Evolutionary conservation across 2,329 filamentous ascomycete genomes (phyloP).

Genomic region (Massarina eburnea): DNA sequence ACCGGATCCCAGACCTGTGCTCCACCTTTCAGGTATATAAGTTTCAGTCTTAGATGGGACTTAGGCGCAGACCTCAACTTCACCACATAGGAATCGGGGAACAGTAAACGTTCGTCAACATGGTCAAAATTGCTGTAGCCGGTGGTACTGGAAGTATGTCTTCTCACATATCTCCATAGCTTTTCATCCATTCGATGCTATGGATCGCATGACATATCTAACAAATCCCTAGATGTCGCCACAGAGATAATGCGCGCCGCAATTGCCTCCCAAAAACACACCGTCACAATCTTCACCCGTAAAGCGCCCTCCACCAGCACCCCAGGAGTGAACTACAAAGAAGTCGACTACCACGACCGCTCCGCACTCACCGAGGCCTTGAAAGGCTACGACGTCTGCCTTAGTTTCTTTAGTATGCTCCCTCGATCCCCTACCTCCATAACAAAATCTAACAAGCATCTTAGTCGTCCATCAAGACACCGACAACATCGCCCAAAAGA

Average conservation of each 20-base stretch:
- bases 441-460: constrained; percentile 26
- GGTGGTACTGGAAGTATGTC: constrained; percentile 41
- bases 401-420: constrained; percentile 45
- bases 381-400: constrained; percentile 51
- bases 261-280: constrained; percentile 52
- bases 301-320: constrained; percentile 36
- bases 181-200: neutral
- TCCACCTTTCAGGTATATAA: no score
- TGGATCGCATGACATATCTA: neutral
- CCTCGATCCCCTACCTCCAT: constrained; percentile 20
- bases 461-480: constrained; percentile 35
- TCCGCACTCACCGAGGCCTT: constrained; percentile 43
- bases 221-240: constrained; percentile 51
- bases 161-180: neutral
- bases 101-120: constrained; percentile 11
- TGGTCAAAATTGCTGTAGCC: constrained; percentile 40
- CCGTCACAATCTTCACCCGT: constrained; percentile 56
- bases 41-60: no score
- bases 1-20: no score
- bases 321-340: constrained; percentile 43
- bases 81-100: no score
- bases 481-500: constrained; percentile 28
- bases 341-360: constrained; percentile 50
- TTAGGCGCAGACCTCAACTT: no score
- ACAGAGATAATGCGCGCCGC: constrained; percentile 56